These are phyloP conservation scores for Cubamyces lactineus DNA, from an alignment of 768 basidiomycete species.

Conservation along the genomic window DNA sequence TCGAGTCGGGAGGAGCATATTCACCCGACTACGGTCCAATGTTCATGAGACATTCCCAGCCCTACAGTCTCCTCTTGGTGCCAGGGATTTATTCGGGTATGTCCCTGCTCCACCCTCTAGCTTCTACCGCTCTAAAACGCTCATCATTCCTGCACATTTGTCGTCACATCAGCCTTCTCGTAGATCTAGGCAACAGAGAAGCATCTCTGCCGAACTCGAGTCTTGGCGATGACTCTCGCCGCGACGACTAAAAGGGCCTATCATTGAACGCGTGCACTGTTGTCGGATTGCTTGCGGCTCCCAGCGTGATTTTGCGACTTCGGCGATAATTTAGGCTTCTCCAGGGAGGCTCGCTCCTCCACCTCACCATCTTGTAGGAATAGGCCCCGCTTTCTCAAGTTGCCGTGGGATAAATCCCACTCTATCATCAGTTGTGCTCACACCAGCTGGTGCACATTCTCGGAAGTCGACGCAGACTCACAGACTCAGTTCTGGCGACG, in stretches of 20 bases:
- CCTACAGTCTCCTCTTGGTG: not conserved
- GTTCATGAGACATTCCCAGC: not conserved
- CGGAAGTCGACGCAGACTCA: not conserved
- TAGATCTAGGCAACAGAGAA: not conserved
- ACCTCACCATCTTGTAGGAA: not conserved
- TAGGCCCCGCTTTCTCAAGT: not conserved
- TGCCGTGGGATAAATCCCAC: conserved; percentile 7
- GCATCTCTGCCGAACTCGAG: too few species aligned
- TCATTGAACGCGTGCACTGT: too few species aligned
- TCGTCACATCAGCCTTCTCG: not conserved
- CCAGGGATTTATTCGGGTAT: conserved; percentile 7
- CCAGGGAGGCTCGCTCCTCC: too few species aligned
- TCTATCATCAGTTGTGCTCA: not conserved
- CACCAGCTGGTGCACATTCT: not conserved
- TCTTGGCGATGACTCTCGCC: too few species aligned
- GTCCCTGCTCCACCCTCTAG: not conserved
- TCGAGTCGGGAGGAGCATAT: too few species aligned
- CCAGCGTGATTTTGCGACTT: not conserved
- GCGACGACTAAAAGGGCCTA: too few species aligned
- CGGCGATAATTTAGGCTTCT: not conserved
- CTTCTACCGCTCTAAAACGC: conserved; percentile 1
- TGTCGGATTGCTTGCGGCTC: too few species aligned
- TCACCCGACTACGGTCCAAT: not conserved
- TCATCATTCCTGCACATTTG: not conserved
- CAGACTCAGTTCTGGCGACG: not conserved